Conservation (phyloP, 495 filamentous ascomycete species). For the Penicillium simplicissimum region DNA sequence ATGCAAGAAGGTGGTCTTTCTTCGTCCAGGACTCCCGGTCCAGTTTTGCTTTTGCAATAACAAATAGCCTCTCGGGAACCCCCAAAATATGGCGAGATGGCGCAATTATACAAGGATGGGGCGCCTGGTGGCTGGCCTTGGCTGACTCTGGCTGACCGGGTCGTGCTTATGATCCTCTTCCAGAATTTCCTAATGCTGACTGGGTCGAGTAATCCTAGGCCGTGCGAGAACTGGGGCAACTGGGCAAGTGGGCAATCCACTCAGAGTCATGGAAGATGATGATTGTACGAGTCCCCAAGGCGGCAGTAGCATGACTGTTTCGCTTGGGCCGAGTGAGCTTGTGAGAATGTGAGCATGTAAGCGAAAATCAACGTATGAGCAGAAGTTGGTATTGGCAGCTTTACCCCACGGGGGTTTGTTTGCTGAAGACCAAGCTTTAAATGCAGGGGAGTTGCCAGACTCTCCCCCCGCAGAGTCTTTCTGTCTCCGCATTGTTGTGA, state of each 20-base stretch:
- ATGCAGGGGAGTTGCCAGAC: slow-evolving; percentile 4
- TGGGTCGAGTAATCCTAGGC: neutral
- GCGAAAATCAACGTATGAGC: neutral
- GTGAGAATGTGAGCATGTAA: no score
- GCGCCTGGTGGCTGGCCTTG: slow-evolving; percentile 4
- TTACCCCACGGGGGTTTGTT: slow-evolving; percentile 6
- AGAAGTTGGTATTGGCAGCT: neutral
- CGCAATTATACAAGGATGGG: slow-evolving; percentile 4
- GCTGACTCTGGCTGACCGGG: slow-evolving; percentile 1
- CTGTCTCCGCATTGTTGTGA: no score
- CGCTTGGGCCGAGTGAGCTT: neutral
- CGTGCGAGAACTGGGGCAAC: neutral
- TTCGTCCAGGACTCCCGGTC: neutral
- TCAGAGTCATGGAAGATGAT: neutral
- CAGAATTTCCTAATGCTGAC: neutral
- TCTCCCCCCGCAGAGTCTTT: neutral
- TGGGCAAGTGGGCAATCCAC: neutral
- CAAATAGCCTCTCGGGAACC: neutral
- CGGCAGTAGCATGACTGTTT: neutral
- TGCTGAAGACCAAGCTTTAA: slow-evolving; percentile 1
- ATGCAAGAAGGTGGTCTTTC: neutral
- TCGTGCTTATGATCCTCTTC: neutral
- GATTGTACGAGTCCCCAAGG: neutral
- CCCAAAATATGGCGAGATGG: neutral
- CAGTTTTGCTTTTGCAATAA: neutral